Conservation (phyloP, 768 basidiomycete genomes). For the Podaxis carcinomalis region DNA sequence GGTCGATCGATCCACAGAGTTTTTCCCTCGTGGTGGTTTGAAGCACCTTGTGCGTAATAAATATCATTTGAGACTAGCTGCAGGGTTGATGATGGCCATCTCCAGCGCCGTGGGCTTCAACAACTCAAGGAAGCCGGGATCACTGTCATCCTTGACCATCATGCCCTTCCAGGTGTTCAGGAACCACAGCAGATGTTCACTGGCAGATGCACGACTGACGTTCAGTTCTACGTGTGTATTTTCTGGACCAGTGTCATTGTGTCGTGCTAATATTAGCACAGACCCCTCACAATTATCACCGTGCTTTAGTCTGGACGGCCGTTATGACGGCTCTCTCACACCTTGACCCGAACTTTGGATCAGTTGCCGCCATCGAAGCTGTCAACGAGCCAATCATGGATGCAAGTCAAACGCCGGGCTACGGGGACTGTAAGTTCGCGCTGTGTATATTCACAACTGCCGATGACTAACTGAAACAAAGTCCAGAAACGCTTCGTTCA, state of each 20-base stretch:
- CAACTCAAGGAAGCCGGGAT: slow-evolving; percentile 64
- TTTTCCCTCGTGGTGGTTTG: slow-evolving; percentile 69
- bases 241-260: neutral
- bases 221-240: slow-evolving; percentile 64
- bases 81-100: neutral
- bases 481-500: slow-evolving; percentile 70
- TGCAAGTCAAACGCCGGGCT: slow-evolving; percentile 59
- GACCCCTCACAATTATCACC: slow-evolving; percentile 70
- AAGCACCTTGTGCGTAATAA: slow-evolving; percentile 45
- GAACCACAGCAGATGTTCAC: slow-evolving; percentile 59
- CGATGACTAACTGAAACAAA: slow-evolving; percentile 20
- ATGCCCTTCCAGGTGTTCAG: slow-evolving; percentile 70
- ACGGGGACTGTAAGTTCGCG: slow-evolving; percentile 56
- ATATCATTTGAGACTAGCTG: neutral
- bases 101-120: slow-evolving; percentile 56
- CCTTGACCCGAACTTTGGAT: slow-evolving; percentile 59
- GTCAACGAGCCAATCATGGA: slow-evolving; percentile 79
- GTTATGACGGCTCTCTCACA: slow-evolving; percentile 76
- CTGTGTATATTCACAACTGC: neutral
- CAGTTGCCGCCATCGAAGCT: slow-evolving; percentile 69
- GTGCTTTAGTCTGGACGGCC: slow-evolving; percentile 77
- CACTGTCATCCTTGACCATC: slow-evolving; percentile 59
- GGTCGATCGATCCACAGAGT: slow-evolving; percentile 57
- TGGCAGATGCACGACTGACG: slow-evolving; percentile 62
- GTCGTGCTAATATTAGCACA: slow-evolving; percentile 19